Evolutionary conservation across 2,329 filamentous ascomycete species (phyloP).

Genomic region (Fusarium annulatum): DNA sequence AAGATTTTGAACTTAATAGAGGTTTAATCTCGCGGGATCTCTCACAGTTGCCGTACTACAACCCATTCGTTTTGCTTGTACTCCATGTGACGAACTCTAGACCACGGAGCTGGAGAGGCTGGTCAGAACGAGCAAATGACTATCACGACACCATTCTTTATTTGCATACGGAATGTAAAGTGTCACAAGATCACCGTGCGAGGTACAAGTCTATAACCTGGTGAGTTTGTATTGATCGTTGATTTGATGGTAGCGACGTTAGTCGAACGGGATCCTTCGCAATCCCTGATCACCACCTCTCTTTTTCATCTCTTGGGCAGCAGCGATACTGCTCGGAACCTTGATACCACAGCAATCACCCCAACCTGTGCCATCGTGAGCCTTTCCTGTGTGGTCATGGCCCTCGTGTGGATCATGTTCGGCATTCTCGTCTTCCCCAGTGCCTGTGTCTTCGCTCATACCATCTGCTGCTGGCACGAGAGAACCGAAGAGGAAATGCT

Average conservation of each 20-base stretch:
- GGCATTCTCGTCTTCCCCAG: constrained; percentile 57
- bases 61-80: not conserved
- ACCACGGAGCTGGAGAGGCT: not conserved
- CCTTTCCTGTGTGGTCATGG: constrained; percentile 70
- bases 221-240: not conserved
- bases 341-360: constrained; percentile 98
- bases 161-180: not conserved
- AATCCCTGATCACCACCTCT: constrained; percentile 68
- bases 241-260: constrained; percentile 31
- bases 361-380: constrained; percentile 77
- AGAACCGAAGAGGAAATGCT: constrained; percentile 95
- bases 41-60: not conserved
- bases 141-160: constrained; percentile 1
- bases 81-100: not conserved
- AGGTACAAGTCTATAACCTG: not conserved
- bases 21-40: not conserved
- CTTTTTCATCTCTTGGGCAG: constrained; percentile 89
- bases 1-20: not conserved
- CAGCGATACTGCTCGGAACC: constrained; percentile 92
- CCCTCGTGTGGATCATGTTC: constrained; percentile 68
- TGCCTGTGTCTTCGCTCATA: constrained; percentile 77
- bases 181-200: not conserved
- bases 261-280: constrained; percentile 86
- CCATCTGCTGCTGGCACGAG: constrained; percentile 82
- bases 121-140: not conserved